These are phyloP conservation scores for Claviceps purpurea DNA, from an alignment of 2,329 filamentous ascomycete genomes.

Conservation along the genomic window DNA sequence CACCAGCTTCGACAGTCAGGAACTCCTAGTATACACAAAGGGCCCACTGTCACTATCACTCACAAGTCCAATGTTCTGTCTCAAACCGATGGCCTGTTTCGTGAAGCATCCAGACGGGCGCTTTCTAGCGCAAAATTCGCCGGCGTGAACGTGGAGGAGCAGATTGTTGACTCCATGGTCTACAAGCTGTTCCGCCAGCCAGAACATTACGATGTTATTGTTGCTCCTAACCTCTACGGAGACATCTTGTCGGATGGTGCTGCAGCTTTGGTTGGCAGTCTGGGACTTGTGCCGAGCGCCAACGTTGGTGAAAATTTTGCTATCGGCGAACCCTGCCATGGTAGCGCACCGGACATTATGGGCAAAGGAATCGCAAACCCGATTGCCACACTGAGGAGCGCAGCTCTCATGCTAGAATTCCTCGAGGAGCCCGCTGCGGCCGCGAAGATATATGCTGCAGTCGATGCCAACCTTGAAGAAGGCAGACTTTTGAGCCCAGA, in stretches of 20 bases:
- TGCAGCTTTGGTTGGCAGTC: slow-evolving; percentile 79
- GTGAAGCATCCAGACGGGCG: slow-evolving; percentile 60
- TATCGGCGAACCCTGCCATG: slow-evolving; percentile 96
- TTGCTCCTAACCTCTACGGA: slow-evolving; percentile 93
- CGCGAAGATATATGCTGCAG: slow-evolving; percentile 77
- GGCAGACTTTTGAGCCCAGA: slow-evolving; percentile 76
- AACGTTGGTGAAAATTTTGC: slow-evolving; percentile 92
- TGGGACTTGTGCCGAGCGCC: slow-evolving; percentile 86
- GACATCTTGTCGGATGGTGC: slow-evolving; percentile 94
- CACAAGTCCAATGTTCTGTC: slow-evolving; percentile 97
- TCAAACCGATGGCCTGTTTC: slow-evolving; percentile 94
- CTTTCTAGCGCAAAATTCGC: slow-evolving; percentile 53
- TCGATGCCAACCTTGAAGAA: slow-evolving; percentile 80
- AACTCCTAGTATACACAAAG: slow-evolving; percentile 45
- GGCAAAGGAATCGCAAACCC: slow-evolving; percentile 89
- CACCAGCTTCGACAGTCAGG: slow-evolving; percentile 61
- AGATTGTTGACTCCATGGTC: slow-evolving; percentile 98
- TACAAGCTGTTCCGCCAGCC: slow-evolving; percentile 99
- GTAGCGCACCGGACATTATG: slow-evolving; percentile 89
- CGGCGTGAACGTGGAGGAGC: slow-evolving; percentile 67
- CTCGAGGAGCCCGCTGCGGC: slow-evolving; percentile 77
- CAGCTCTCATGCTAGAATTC: slow-evolving; percentile 94
- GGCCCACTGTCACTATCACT: slow-evolving; percentile 81
- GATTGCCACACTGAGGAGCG: slow-evolving; percentile 83
- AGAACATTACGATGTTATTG: slow-evolving; percentile 90